Evolutionary conservation across 805 yeast species (phyloP).

Genomic region (Kuraishia ogatae): DNA sequence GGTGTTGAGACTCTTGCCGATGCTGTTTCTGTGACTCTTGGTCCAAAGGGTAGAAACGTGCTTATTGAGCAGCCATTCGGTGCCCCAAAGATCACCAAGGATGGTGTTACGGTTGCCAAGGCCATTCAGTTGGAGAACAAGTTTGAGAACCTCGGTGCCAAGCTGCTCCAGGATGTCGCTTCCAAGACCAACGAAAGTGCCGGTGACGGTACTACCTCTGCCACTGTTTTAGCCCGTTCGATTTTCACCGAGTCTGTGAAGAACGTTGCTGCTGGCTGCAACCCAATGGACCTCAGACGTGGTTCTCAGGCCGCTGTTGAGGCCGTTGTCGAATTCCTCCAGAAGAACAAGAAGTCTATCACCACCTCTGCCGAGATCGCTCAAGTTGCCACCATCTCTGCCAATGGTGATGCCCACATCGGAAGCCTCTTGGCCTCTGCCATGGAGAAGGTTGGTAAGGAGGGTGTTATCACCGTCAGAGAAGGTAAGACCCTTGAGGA

Average conservation of each 20-base stretch:
- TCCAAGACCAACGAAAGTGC: constrained; percentile 95
- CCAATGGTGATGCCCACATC: constrained; percentile 91
- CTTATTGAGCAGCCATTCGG: constrained; percentile 95
- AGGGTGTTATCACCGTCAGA: constrained; percentile 96
- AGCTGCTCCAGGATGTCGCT: constrained; percentile 92
- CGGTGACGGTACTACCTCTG: constrained; percentile 98
- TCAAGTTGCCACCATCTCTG: constrained; percentile 96
- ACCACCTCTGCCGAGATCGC: constrained; percentile 93
- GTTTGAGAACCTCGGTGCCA: constrained; percentile 95
- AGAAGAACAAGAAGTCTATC: constrained; percentile 82
- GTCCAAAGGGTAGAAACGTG: constrained; percentile 97
- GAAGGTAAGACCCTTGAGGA: constrained; percentile 97
- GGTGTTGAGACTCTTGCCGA: constrained; percentile 95
- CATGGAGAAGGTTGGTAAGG: constrained; percentile 98
- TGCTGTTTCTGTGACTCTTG: constrained; percentile 93
- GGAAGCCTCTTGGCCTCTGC: constrained; percentile 90
- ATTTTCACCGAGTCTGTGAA: constrained; percentile 92
- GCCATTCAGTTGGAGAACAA: constrained; percentile 77
- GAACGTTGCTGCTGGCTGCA: constrained; percentile 98
- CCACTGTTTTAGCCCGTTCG: constrained; percentile 92
- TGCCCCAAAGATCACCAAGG: constrained; percentile 96
- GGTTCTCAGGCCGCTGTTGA: constrained; percentile 97
- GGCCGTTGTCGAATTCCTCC: constrained; percentile 79
- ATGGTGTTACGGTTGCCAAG: constrained; percentile 95
- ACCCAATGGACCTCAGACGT: constrained; percentile 96